Percentiles rank a stretch among this genome's conserved stretches.
Evolutionary conservation across 2,329 filamentous ascomycete species (phyloP).

Genomic region (Leptographium wingfieldii): DNA sequence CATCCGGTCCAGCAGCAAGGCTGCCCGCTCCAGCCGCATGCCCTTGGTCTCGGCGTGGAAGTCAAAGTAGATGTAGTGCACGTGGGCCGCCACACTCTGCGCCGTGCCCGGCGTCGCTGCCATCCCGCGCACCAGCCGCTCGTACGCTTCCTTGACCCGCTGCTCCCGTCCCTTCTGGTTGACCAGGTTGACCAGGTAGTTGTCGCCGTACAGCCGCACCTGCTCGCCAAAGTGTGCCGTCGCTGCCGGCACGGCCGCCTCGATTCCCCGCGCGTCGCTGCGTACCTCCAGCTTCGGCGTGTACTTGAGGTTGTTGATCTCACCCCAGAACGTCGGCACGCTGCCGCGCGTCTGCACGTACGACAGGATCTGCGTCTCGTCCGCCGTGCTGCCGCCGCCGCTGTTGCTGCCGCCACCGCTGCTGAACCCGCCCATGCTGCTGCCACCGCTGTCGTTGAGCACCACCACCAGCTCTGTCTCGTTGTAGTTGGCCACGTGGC

Average conservation of each 20-base stretch:
- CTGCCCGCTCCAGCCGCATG: conserved; percentile 81
- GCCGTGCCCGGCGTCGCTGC: conserved; percentile 59
- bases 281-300: conserved; percentile 82
- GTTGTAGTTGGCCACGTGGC: conserved; percentile 97
- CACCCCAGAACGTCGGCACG: conserved; percentile 91
- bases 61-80: conserved; percentile 98
- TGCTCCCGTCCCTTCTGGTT: conserved; percentile 91
- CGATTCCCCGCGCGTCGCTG: conserved; percentile 71
- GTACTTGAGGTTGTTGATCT: conserved; percentile 88
- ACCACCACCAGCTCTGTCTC: conserved; percentile 92
- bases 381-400: not conserved
- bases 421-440: conserved; percentile 65
- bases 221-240: conserved; percentile 87
- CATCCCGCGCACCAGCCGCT: conserved; percentile 71
- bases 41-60: conserved; percentile 98
- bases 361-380: conserved; percentile 75
- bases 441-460: conserved; percentile 64
- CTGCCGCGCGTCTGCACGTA: conserved; percentile 96
- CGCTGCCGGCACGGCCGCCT: conserved; percentile 66
- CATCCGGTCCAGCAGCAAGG: conserved; percentile 73
- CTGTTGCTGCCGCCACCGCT: not conserved
- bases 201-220: conserved; percentile 85
- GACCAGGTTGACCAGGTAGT: conserved; percentile 93
- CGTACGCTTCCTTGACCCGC: conserved; percentile 83
- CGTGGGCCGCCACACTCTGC: conserved; percentile 56